phyloP scores from a whole-genome alignment of 495 filamentous ascomycete species.

The Venustampulla echinocandica region DNA sequence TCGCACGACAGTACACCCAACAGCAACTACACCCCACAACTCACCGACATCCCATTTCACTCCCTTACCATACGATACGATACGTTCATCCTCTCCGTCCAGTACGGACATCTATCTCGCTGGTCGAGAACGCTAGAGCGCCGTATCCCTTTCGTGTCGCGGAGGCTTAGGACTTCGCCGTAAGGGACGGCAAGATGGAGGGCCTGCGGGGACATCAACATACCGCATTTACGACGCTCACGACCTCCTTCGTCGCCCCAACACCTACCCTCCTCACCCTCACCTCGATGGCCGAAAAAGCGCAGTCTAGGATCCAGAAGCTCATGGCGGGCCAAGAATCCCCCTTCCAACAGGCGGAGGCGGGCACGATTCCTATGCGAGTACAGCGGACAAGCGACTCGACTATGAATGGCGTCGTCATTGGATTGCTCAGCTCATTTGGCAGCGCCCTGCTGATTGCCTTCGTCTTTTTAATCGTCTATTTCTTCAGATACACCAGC shows the following conservation, averaged over 20 bases:
- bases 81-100: too few species aligned
- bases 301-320: slow-evolving; percentile 1
- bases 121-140: slow-evolving; percentile 16
- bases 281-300: background rate
- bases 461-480: slow-evolving; percentile 72
- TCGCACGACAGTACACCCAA: too few species aligned
- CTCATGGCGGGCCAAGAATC: background rate
- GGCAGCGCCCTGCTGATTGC: slow-evolving; percentile 81
- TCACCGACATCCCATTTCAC: too few species aligned
- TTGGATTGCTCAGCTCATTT: slow-evolving; percentile 93
- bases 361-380: background rate
- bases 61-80: too few species aligned
- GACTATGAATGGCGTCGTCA: slow-evolving; percentile 69
- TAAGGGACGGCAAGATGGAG: slow-evolving; percentile 15
- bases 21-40: too few species aligned
- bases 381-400: slow-evolving; percentile 15
- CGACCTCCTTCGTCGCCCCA: slow-evolving; percentile 6
- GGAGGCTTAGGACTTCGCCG: background rate
- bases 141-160: background rate
- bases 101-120: slow-evolving; percentile 7
- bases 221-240: slow-evolving; percentile 13
- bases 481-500: slow-evolving; percentile 87
- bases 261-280: background rate
- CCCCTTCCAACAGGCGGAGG: background rate
- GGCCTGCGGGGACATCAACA: slow-evolving; percentile 9